These are phyloP conservation scores for Geotrichum bryndzae DNA, from an alignment of 1,139 yeast genomes.

Conservation along the genomic window DNA sequence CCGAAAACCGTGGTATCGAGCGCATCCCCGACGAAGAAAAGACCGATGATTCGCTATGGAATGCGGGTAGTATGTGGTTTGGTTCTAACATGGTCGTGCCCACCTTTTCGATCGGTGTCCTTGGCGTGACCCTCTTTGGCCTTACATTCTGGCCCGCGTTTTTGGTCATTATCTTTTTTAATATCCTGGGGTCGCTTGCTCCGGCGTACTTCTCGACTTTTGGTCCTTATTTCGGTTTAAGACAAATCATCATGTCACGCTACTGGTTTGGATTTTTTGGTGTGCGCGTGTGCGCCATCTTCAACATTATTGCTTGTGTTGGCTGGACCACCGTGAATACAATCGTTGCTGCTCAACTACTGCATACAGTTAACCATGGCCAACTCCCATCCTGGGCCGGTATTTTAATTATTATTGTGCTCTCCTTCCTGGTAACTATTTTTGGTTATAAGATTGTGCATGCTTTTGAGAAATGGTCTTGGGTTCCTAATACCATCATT, in stretches of 20 bases:
- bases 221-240: constrained; percentile 79
- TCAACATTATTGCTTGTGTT: constrained; percentile 79
- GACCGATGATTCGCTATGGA: constrained; percentile 54
- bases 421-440: constrained; percentile 70
- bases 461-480: constrained; percentile 73
- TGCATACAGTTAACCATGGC: constrained; percentile 64
- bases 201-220: constrained; percentile 80
- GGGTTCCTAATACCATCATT: constrained; percentile 74
- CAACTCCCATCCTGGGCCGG: constrained; percentile 88
- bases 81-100: constrained; percentile 88
- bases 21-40: constrained; percentile 63
- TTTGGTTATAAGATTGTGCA: constrained; percentile 85
- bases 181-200: constrained; percentile 62
- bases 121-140: constrained; percentile 52
- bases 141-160: constrained; percentile 62
- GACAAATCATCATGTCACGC: constrained; percentile 81
- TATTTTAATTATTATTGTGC: constrained; percentile 61
- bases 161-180: constrained; percentile 63
- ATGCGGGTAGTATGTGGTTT: constrained; percentile 87
- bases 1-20: constrained; percentile 66
- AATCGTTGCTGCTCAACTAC: constrained; percentile 80
- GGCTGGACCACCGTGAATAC: constrained; percentile 97
- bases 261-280: constrained; percentile 71
- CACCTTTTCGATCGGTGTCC: constrained; percentile 72
- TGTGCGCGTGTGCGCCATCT: constrained; percentile 68